Evolutionary conservation across 2,329 filamentous ascomycete species (phyloP).

Genomic region (Arthroderma uncinatum): DNA sequence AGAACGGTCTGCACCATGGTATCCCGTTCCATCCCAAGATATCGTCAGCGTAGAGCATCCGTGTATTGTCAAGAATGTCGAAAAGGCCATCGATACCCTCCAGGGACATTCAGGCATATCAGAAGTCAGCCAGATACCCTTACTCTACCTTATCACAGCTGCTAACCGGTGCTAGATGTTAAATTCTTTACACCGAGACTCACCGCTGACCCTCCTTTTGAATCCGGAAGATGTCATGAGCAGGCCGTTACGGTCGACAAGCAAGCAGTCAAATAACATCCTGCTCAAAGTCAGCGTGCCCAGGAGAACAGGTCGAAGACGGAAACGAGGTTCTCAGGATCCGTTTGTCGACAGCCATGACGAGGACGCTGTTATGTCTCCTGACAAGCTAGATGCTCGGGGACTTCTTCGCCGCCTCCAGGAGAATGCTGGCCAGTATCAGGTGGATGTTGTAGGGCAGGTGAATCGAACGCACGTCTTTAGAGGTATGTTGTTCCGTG

Average conservation of each 20-base stretch:
- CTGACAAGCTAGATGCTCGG: conserved; percentile 38
- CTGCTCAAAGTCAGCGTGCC: conserved; percentile 79
- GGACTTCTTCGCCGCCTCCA: conserved; percentile 52
- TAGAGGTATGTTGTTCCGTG: conserved; percentile 43
- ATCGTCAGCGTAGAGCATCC: conserved; percentile 57
- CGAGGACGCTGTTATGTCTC: conserved; percentile 19
- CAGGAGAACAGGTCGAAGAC: conserved; percentile 72
- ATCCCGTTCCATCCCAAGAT: conserved; percentile 41
- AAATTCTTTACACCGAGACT: conserved; percentile 35
- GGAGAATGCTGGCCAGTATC: conserved; percentile 59
- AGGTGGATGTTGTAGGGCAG: conserved; percentile 57
- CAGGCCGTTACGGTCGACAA: conserved; percentile 66
- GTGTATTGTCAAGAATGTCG: conserved; percentile 52
- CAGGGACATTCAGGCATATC: conserved; percentile 46
- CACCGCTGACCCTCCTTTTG: conserved; percentile 57
- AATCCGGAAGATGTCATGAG: conserved; percentile 69
- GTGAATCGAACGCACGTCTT: conserved; percentile 79
- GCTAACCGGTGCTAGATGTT: conserved; percentile 32
- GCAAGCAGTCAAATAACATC: conserved; percentile 66
- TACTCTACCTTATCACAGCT: not conserved
- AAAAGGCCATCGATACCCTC: conserved; percentile 53
- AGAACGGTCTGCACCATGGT: conserved; percentile 35
- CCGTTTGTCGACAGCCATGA: conserved; percentile 46
- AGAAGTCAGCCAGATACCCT: conserved; percentile 33
- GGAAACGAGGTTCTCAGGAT: conserved; percentile 64